These are phyloP conservation scores for Penicillium corylophilum DNA, from an alignment of 2,329 filamentous ascomycete genomes.

Conservation along the genomic window DNA sequence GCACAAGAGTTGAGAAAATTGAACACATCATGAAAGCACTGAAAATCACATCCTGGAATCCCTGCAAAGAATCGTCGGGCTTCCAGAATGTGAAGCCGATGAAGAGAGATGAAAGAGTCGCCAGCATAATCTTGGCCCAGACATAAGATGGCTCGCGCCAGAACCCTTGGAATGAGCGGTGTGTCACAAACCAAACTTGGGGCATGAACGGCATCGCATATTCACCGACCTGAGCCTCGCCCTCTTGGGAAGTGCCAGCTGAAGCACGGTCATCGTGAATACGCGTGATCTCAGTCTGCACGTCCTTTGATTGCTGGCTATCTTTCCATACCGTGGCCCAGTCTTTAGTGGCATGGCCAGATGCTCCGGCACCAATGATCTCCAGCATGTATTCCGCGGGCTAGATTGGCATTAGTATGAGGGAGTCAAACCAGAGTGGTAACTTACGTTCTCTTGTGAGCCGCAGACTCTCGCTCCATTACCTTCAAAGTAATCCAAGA, in stretches of 20 bases:
- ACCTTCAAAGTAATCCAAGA: slow-evolving; percentile 62
- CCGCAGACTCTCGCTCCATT: slow-evolving; percentile 62
- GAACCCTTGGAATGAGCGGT: slow-evolving; percentile 82
- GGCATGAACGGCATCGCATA: slow-evolving; percentile 71
- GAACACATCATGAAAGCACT: slow-evolving; percentile 73
- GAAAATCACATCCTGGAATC: slow-evolving; percentile 84
- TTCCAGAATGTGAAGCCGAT: slow-evolving; percentile 80
- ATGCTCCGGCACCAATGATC: slow-evolving; percentile 58
- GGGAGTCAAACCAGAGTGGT: neutral
- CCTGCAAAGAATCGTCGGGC: slow-evolving; percentile 69
- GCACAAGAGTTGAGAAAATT: slow-evolving; percentile 55
- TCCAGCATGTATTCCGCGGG: slow-evolving; percentile 73
- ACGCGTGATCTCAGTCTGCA: slow-evolving; percentile 58
- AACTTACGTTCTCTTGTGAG: slow-evolving; percentile 56
- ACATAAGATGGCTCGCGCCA: slow-evolving; percentile 86
- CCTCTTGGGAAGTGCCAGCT: slow-evolving; percentile 28
- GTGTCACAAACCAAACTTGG: slow-evolving; percentile 66
- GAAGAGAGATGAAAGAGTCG: slow-evolving; percentile 62
- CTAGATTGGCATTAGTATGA: slow-evolving; percentile 21
- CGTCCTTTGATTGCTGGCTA: slow-evolving; percentile 54
- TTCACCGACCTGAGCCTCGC: slow-evolving; percentile 62
- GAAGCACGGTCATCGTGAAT: slow-evolving; percentile 53
- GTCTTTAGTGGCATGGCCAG: slow-evolving; percentile 64
- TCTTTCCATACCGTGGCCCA: slow-evolving; percentile 64
- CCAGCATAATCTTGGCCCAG: slow-evolving; percentile 76